Evolutionary conservation across 768 basidiomycete genomes (phyloP).

Genomic region (Macrolepiota fuliginosa): DNA sequence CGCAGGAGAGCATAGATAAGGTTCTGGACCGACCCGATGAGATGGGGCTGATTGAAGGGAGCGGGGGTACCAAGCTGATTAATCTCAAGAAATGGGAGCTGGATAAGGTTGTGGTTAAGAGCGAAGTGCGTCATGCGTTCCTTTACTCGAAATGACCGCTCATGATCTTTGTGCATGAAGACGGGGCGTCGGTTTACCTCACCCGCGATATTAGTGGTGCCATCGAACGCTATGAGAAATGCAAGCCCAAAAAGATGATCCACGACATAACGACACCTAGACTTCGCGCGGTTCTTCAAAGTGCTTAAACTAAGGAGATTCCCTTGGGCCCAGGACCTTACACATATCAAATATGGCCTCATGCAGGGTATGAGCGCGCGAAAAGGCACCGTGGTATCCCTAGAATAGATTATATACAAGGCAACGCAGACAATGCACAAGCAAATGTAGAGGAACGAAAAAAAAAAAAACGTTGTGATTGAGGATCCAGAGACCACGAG

Average conservation of each 20-base stretch:
- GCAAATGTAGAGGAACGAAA: too few relatives aligned
- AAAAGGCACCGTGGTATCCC: slow-evolving; percentile 65
- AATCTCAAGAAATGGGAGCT: slow-evolving; percentile 90
- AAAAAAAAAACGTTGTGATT: slow-evolving; percentile 73
- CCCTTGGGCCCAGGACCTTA: slow-evolving; percentile 77
- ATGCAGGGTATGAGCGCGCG: too few relatives aligned
- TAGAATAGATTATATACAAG: slow-evolving; percentile 69
- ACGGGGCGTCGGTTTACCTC: slow-evolving; percentile 92
- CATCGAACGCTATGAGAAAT: too few relatives aligned
- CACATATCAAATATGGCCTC: slow-evolving; percentile 67
- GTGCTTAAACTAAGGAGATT: slow-evolving; percentile 87
- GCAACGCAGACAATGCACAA: too few relatives aligned
- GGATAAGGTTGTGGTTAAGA: slow-evolving; percentile 83
- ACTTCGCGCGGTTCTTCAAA: slow-evolving; percentile 92
- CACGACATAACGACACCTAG: slow-evolving; percentile 88
- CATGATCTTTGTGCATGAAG: slow-evolving; percentile 32
- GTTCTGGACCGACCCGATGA: slow-evolving; percentile 65
- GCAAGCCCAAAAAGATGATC: slow-evolving; percentile 38
- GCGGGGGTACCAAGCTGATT: slow-evolving; percentile 80
- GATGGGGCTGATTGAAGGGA: slow-evolving; percentile 73
- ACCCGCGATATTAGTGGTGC: slow-evolving; percentile 31
- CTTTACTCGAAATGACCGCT: not conserved
- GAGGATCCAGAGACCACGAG: slow-evolving; percentile 70
- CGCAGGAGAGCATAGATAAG: slow-evolving; percentile 68
- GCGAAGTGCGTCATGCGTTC: slow-evolving; percentile 43